Conservation (phyloP, 2,329 filamentous ascomycete genomes). For the Diplodia sapinea region DNA sequence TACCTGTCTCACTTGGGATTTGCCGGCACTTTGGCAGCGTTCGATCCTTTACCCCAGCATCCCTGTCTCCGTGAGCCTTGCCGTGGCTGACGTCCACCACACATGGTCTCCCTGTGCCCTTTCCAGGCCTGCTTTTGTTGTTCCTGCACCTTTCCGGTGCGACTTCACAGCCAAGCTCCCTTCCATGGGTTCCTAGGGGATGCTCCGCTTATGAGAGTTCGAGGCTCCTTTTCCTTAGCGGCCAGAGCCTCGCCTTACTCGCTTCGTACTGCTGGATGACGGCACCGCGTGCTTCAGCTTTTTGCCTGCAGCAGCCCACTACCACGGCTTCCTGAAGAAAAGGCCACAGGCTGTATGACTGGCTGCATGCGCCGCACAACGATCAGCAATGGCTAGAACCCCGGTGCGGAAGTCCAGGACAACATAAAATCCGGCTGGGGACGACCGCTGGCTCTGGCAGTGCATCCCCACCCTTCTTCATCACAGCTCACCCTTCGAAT, state of each 20-base stretch:
- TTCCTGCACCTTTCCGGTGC: neutral
- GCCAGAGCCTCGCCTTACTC: neutral
- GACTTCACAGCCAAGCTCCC: constrained; percentile 2
- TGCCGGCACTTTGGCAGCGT: neutral
- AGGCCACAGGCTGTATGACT: neutral
- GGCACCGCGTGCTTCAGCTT: neutral
- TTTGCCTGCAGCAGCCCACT: neutral
- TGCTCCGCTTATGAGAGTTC: neutral
- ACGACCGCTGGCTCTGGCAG: too few relatives aligned
- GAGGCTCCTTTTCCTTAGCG: neutral
- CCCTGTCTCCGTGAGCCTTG: neutral
- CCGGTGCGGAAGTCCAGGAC: neutral
- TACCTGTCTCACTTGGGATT: constrained; percentile 15
- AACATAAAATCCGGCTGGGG: neutral
- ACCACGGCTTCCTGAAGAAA: neutral
- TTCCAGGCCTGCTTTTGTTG: neutral
- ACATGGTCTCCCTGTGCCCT: neutral
- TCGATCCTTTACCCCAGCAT: neutral
- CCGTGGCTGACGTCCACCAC: neutral
- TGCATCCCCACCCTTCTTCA: neutral
- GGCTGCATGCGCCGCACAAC: neutral
- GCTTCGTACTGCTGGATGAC: neutral
- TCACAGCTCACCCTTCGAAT: too few relatives aligned
- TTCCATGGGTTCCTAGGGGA: neutral
- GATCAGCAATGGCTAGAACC: constrained; percentile 11